Evolutionary conservation across 148 eudicot species (phyloP), one percentile per base, ranked within the genome.

Genomic region (Agrostemma githago): DNA sequence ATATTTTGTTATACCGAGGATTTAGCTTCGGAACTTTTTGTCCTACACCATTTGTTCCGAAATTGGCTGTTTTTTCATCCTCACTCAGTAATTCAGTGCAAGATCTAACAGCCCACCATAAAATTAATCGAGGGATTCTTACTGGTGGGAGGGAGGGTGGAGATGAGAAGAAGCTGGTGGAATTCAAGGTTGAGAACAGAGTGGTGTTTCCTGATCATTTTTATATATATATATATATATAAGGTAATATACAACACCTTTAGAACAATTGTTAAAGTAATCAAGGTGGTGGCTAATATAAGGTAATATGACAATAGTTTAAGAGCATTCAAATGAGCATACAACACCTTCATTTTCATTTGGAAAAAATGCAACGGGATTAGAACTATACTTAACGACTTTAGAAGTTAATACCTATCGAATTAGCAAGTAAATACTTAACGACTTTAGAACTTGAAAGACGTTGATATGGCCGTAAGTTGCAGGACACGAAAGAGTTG

Each of bases 161-260:
- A 11, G 66, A 14, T 5, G 46, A 46, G 1, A 16, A 44, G 56
- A 68, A 68, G 3, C 7, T 12, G 4, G 38, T 46, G 69, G 87
- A 78, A 61, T 65, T 85, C 59, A 76, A 66, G 61, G 78, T 88
- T 9, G 88, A 86, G 71, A 80, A 68, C 66, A 77, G 85, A 73
- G 93, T 95, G 37, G 65, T 88, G 80, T 92, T 95, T 57, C 88
- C 90, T 43, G 93, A 95, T 57, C 86, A 87, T 78, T 80, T 93
- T 8, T 53, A n/a, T n/a, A n/a, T n/a, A n/a, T n/a, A n/a, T n/a
- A n/a, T n/a, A n/a, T n/a, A n/a, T n/a, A n/a, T n/a, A n/a, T n/a
- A n/a, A n/a, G n/a, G n/a, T n/a, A n/a, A n/a, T n/a, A n/a, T n/a
- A n/a, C n/a, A n/a, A n/a, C n/a, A n/a, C n/a, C n/a, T n/a, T n/a